Evolutionary conservation across 352 stramenopile species (phyloP).

Genomic region (Elongisporangium prolatum): DNA sequence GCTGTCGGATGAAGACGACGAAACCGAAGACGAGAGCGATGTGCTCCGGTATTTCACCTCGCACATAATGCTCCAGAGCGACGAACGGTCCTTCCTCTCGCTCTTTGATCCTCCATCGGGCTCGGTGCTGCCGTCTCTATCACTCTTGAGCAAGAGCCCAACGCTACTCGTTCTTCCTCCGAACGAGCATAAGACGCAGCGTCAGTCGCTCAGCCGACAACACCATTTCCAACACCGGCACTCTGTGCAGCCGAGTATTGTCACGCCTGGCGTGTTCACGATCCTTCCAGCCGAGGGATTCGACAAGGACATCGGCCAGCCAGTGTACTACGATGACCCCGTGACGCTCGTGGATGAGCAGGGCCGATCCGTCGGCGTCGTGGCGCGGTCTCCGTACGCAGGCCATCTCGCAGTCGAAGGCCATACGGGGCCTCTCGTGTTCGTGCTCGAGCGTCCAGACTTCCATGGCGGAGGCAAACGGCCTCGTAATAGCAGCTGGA

Average conservation of each 20-base stretch:
- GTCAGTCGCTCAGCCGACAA: neutral
- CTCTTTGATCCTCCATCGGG: slow-evolving; percentile 14
- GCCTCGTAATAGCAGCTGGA: slow-evolving; percentile 1
- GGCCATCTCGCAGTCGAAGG: slow-evolving; percentile 27
- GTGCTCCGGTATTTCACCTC: neutral
- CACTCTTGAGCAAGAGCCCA: slow-evolving; percentile 18
- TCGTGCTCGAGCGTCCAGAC: slow-evolving; percentile 20
- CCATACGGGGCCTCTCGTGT: slow-evolving; percentile 25
- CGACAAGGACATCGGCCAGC: slow-evolving; percentile 27
- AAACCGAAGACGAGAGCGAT: neutral
- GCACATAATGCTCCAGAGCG: neutral
- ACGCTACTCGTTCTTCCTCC: slow-evolving; percentile 23
- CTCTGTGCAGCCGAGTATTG: neutral
- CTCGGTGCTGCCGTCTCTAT: neutral
- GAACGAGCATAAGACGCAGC: slow-evolving; percentile 1
- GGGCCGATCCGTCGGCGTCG: slow-evolving; percentile 26
- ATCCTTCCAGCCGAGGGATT: slow-evolving; percentile 32
- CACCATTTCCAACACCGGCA: neutral
- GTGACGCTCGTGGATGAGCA: slow-evolving; percentile 27
- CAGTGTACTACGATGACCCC: slow-evolving; percentile 39
- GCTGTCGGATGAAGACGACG: neutral
- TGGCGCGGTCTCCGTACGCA: slow-evolving; percentile 13
- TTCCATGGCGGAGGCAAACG: neutral
- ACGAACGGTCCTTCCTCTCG: slow-evolving; percentile 12
- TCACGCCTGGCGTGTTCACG: slow-evolving; percentile 25